These are phyloP conservation scores for Colletotrichum echinochloae DNA, from an alignment of 2,329 filamentous ascomycete genomes.

Conservation along the genomic window DNA sequence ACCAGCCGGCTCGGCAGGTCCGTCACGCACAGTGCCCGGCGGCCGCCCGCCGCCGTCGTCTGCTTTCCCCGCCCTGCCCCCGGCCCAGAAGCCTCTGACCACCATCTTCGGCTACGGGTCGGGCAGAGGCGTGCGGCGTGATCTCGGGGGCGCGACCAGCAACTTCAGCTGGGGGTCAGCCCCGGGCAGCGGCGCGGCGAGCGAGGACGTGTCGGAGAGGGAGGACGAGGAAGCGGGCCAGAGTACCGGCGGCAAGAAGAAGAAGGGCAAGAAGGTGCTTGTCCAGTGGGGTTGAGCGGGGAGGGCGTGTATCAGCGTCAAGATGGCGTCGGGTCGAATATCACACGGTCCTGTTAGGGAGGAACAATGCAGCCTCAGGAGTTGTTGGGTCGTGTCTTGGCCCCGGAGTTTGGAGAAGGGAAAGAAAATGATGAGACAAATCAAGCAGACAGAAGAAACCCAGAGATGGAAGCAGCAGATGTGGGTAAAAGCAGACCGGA, in stretches of 20 bases:
- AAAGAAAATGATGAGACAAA: background rate
- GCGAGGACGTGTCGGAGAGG: constrained; percentile 43
- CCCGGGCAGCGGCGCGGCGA: constrained; percentile 44
- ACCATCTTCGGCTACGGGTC: constrained; percentile 72
- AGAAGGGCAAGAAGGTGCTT: constrained; percentile 71
- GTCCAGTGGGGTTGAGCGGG: constrained; percentile 67
- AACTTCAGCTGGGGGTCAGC: constrained; percentile 65
- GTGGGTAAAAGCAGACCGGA: background rate
- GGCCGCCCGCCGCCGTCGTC: constrained; percentile 57
- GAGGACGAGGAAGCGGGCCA: constrained; percentile 47
- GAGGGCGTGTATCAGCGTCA: background rate
- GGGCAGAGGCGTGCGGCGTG: constrained; percentile 65
- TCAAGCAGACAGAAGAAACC: background rate
- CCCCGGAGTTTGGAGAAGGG: background rate
- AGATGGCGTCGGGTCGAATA: background rate
- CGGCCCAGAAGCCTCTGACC: constrained; percentile 76
- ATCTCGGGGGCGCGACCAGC: constrained; percentile 61
- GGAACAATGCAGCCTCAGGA: background rate
- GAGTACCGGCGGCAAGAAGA: constrained; percentile 57
- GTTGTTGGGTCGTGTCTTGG: background rate
- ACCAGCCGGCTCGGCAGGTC: constrained; percentile 14
- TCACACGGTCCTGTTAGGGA: no score
- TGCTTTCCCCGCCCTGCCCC: constrained; percentile 85
- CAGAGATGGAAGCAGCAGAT: background rate
- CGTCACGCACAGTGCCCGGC: background rate